A percentile compares a stretch with the other conserved stretches of the same genome.
Evolutionary conservation across 2,329 filamentous ascomycete genomes (phyloP).

Genomic region (Trichoderma lentiforme): DNA sequence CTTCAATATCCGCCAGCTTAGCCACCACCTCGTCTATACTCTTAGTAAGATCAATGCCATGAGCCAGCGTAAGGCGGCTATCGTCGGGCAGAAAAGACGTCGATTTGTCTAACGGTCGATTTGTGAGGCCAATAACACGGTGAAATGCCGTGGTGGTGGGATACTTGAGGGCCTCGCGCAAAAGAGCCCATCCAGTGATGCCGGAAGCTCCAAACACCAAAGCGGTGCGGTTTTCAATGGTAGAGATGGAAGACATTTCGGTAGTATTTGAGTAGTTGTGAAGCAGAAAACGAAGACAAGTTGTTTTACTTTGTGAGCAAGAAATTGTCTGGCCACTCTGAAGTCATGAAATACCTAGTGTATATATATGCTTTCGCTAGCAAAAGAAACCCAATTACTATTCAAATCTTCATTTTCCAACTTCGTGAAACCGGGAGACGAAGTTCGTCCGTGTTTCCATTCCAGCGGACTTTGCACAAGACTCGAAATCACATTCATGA

Average conservation of each 20-base stretch:
- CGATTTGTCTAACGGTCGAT: neutral
- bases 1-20: neutral
- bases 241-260: neutral
- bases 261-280: neutral
- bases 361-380: neutral
- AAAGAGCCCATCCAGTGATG: slow-evolving; percentile 14
- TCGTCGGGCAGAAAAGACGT: slow-evolving; percentile 1
- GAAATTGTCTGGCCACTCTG: neutral
- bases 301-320: neutral
- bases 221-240: neutral
- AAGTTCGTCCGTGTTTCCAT: neutral
- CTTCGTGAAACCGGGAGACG: neutral
- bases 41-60: slow-evolving; percentile 1
- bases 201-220: slow-evolving; percentile 15
- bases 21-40: slow-evolving; percentile 10
- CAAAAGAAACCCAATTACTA: too few relatives aligned
- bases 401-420: neutral
- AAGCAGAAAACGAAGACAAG: neutral
- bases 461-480: neutral
- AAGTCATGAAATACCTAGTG: neutral
- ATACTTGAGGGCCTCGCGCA: slow-evolving; percentile 9
- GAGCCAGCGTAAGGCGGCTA: neutral
- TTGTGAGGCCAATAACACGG: slow-evolving; percentile 2
- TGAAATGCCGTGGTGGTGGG: neutral
- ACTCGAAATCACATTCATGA: neutral